Evolutionary conservation across 768 basidiomycete species (phyloP).

Genomic region (Chlorophyllum brunneum): DNA sequence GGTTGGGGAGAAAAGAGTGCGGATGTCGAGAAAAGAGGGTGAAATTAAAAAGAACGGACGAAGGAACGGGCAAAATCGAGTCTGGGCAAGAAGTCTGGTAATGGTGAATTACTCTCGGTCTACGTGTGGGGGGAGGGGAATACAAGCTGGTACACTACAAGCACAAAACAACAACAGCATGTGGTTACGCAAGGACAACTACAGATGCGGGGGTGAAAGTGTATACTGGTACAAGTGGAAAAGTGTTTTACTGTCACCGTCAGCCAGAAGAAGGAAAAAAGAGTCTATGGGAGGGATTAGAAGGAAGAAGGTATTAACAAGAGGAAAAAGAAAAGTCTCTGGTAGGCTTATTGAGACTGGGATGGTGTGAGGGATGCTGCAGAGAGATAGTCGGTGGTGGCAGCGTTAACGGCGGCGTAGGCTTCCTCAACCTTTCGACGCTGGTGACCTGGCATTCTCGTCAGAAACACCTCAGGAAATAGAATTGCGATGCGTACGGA

Average conservation of each 20-base stretch:
- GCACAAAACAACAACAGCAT: not conserved
- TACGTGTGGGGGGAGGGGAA: not conserved
- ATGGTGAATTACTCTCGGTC: constrained; percentile 8
- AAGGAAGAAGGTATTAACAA: constrained; percentile 6
- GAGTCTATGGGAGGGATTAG: constrained; percentile 5
- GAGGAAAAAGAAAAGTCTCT: constrained; percentile 10
- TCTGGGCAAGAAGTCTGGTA: constrained; percentile 6
- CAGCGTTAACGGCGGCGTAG: constrained; percentile 32
- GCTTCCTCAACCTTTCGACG: constrained; percentile 44
- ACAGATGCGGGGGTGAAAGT: constrained; percentile 1
- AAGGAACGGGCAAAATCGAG: constrained; percentile 7
- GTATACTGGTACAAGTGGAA: constrained; percentile 12
- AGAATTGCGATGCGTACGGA: constrained; percentile 33
- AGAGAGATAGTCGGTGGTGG: constrained; percentile 9
- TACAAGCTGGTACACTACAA: constrained; percentile 10
- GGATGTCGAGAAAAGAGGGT: not conserved
- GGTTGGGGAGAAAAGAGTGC: constrained; percentile 1
- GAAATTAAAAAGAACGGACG: not conserved
- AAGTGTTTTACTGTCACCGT: constrained; percentile 4
- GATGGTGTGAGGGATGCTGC: constrained; percentile 4
- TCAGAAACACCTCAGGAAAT: constrained; percentile 9
- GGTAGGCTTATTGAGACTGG: not conserved
- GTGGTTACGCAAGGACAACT: constrained; percentile 2
- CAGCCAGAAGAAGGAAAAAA: not conserved
- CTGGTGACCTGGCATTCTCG: constrained; percentile 34